Conservation (phyloP, 2,329 filamentous ascomycete genomes). For the Bretziella fagacearum region DNA sequence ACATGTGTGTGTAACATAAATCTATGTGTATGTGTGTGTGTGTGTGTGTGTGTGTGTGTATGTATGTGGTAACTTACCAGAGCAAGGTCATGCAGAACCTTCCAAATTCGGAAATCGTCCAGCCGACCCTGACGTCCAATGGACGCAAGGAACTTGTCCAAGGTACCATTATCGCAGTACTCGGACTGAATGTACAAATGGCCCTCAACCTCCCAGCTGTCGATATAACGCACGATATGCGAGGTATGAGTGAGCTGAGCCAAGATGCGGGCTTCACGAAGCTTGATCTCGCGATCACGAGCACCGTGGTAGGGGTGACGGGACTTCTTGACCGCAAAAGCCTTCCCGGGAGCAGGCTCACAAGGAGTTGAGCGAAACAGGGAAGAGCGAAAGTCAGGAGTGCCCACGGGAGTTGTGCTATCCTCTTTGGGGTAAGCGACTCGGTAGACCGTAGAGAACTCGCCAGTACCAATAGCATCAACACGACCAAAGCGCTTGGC, state of each 20-base stretch:
- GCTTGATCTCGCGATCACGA: constrained; percentile 65
- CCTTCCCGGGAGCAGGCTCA: constrained; percentile 36
- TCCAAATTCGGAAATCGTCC: constrained; percentile 98
- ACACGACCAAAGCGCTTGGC: constrained; percentile 64
- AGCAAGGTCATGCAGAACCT: constrained; percentile 75
- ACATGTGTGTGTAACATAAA: too few relatives aligned
- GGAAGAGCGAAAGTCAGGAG: constrained; percentile 21
- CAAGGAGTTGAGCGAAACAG: constrained; percentile 32
- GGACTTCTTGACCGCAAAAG: constrained; percentile 90
- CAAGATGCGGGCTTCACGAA: constrained; percentile 69
- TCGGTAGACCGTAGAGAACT: constrained; percentile 85
- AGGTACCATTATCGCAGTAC: constrained; percentile 83
- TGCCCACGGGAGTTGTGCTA: constrained; percentile 8
- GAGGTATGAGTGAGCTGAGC: constrained; percentile 62
- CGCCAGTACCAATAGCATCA: constrained; percentile 65
- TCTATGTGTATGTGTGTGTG: too few relatives aligned
- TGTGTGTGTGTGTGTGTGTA: too few relatives aligned
- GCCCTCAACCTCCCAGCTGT: constrained; percentile 73
- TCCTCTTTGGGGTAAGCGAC: constrained; percentile 34
- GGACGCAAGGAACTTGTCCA: constrained; percentile 70
- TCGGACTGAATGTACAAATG: constrained; percentile 96
- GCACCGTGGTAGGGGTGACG: constrained; percentile 61
- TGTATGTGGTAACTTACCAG: constrained; percentile 53
- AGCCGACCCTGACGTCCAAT: constrained; percentile 70
- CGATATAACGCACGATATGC: constrained; percentile 68